Evolutionary conservation across 1,139 yeast genomes (phyloP).

Genomic region (Scheffersomyces stambukii): DNA sequence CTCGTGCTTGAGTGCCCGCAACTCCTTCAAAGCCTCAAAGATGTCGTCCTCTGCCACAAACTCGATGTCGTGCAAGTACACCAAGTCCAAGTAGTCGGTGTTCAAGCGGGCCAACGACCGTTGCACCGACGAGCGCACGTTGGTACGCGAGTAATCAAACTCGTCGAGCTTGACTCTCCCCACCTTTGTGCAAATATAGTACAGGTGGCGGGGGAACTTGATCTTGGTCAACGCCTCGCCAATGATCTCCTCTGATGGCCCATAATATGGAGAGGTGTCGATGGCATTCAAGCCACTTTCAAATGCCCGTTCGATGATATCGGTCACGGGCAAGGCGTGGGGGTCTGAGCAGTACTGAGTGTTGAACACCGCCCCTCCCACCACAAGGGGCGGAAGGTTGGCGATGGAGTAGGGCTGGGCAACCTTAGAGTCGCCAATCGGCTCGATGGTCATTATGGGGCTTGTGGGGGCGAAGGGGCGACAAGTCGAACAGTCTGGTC

Average conservation of each 20-base stretch:
- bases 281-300: conserved; percentile 67
- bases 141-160: conserved; percentile 66
- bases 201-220: conserved; percentile 51
- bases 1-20: conserved; percentile 54
- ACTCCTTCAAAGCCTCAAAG: conserved; percentile 58
- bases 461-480: neutral
- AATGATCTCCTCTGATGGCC: conserved; percentile 73
- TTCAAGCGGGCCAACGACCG: conserved; percentile 64
- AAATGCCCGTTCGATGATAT: conserved; percentile 59
- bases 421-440: conserved; percentile 15
- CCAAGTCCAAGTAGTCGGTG: conserved; percentile 70
- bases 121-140: conserved; percentile 58
- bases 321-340: conserved; percentile 48
- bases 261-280: conserved; percentile 92
- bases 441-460: conserved; percentile 4
- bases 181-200: conserved; percentile 80
- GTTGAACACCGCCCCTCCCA: conserved; percentile 88
- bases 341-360: conserved; percentile 73
- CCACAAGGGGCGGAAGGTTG: conserved; percentile 54
- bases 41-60: conserved; percentile 58
- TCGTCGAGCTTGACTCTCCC: conserved; percentile 67
- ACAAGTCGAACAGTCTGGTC: no score
- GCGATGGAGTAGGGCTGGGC: conserved; percentile 21
- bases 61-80: conserved; percentile 87
- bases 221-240: conserved; percentile 60